Evolutionary conservation across 805 yeast genomes (phyloP).

Genomic region (Ogataea populi-albae): DNA sequence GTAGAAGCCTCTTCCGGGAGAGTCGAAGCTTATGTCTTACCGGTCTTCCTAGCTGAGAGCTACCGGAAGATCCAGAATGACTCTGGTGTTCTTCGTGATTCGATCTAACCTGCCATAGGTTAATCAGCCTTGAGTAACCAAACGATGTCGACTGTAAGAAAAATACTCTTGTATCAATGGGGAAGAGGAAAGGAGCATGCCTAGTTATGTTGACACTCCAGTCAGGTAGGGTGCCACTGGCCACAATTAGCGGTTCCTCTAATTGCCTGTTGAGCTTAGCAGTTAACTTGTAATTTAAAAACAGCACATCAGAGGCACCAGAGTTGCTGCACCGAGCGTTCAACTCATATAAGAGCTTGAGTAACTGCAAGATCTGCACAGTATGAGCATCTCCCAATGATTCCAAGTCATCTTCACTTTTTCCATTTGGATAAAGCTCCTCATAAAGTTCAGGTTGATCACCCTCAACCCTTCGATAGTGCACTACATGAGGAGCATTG

Average conservation of each 20-base stretch:
- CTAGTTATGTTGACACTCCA: conserved; percentile 80
- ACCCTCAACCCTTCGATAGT: conserved; percentile 41
- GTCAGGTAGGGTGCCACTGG: conserved; percentile 79
- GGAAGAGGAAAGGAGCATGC: conserved; percentile 77
- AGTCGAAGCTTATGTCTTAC: conserved; percentile 77
- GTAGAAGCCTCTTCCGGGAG: conserved; percentile 64
- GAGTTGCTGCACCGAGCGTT: conserved; percentile 27
- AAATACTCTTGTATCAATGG: conserved; percentile 73
- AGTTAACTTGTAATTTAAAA: conserved; percentile 75
- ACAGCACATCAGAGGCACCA: conserved; percentile 35
- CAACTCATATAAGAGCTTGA: conserved; percentile 46
- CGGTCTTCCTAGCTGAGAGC: conserved; percentile 67
- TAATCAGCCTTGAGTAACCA: conserved; percentile 82
- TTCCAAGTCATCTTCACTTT: conserved; percentile 27
- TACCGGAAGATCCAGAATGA: conserved; percentile 17
- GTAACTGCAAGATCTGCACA: conserved; percentile 42
- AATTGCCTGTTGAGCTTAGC: conserved; percentile 84
- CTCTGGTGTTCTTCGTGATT: conserved; percentile 37
- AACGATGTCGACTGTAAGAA: conserved; percentile 85
- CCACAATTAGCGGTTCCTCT: conserved; percentile 85
- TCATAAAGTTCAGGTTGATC: conserved; percentile 26
- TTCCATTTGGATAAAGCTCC: conserved; percentile 31
- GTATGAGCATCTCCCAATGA: conserved; percentile 34
- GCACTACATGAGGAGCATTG: conserved; percentile 47
- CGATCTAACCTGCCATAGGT: conserved; percentile 64